Conservation (phyloP, 2,329 filamentous ascomycete species). For the Scedosporium dehoogii region DNA sequence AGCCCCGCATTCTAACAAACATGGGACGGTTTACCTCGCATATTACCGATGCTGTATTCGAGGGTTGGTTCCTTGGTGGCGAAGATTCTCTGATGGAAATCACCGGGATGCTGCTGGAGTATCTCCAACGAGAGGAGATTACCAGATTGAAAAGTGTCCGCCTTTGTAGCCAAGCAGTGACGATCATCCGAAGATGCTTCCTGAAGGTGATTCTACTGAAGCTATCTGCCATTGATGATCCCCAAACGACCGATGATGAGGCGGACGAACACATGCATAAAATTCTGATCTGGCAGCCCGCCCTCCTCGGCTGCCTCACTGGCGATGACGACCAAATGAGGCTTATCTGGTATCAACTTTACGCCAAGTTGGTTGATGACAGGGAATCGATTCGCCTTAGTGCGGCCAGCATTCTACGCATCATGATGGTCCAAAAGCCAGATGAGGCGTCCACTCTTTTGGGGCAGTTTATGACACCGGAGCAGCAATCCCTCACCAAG, state of each 20-base stretch:
- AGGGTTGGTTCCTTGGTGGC: slow-evolving; percentile 92
- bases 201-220: slow-evolving; percentile 69
- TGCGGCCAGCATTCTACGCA: slow-evolving; percentile 79
- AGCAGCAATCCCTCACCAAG: slow-evolving; percentile 60
- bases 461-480: slow-evolving; percentile 56
- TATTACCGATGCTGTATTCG: slow-evolving; percentile 82
- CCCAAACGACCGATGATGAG: slow-evolving; percentile 46
- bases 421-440: slow-evolving; percentile 87
- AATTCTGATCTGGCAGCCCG: slow-evolving; percentile 91
- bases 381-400: slow-evolving; percentile 58
- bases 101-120: slow-evolving; percentile 73
- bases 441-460: slow-evolving; percentile 68
- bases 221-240: slow-evolving; percentile 72
- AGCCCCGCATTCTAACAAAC: slow-evolving; percentile 80
- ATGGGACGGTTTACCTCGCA: slow-evolving; percentile 72
- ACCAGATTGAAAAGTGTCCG: slow-evolving; percentile 74
- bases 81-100: slow-evolving; percentile 79
- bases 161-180: slow-evolving; percentile 78
- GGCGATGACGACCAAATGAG: slow-evolving; percentile 73
- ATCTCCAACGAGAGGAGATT: slow-evolving; percentile 77
- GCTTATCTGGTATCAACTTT: slow-evolving; percentile 86
- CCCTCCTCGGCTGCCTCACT: slow-evolving; percentile 70
- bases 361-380: slow-evolving; percentile 71
- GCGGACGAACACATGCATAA: slow-evolving; percentile 53
- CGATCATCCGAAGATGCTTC: slow-evolving; percentile 66